These are phyloP conservation scores for Buddleja alternifolia DNA, from an alignment of 257 asterid genomes.

Conservation along the genomic window DNA sequence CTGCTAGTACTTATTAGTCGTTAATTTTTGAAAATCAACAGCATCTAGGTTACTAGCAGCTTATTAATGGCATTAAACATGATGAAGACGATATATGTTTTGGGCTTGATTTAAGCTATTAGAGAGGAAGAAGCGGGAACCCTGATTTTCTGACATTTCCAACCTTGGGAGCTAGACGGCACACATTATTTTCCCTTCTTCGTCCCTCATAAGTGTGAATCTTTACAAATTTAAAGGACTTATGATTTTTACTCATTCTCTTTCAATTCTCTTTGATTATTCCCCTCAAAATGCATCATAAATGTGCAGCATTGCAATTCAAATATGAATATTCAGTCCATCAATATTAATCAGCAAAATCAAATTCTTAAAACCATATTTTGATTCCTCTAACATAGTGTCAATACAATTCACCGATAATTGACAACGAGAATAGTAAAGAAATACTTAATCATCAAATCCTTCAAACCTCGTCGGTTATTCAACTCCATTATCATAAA, in stretches of 20 bases:
- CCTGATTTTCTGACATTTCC: too few relatives aligned
- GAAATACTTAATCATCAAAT: background rate
- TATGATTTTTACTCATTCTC: background rate
- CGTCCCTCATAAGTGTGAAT: background rate
- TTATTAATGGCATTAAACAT: slow-evolving; percentile 18
- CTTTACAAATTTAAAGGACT: background rate
- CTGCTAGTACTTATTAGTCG: background rate
- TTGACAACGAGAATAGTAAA: background rate
- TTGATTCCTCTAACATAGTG: background rate
- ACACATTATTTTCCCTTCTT: background rate
- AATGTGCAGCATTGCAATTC: background rate
- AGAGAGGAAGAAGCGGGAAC: too few relatives aligned
- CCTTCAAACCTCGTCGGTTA: background rate
- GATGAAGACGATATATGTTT: background rate
- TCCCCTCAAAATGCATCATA: background rate
- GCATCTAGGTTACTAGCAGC: background rate
- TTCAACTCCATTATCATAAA: background rate
- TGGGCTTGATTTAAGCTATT: background rate
- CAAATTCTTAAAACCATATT: background rate
- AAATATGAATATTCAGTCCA: background rate
- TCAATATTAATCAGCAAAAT: too few relatives aligned
- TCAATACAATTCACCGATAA: background rate
- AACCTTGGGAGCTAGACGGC: background rate
- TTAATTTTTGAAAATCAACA: slow-evolving; percentile 12
- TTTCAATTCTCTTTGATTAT: background rate